Conservation (phyloP, 148 eudicot genomes). For the Bassia scoparia region DNA sequence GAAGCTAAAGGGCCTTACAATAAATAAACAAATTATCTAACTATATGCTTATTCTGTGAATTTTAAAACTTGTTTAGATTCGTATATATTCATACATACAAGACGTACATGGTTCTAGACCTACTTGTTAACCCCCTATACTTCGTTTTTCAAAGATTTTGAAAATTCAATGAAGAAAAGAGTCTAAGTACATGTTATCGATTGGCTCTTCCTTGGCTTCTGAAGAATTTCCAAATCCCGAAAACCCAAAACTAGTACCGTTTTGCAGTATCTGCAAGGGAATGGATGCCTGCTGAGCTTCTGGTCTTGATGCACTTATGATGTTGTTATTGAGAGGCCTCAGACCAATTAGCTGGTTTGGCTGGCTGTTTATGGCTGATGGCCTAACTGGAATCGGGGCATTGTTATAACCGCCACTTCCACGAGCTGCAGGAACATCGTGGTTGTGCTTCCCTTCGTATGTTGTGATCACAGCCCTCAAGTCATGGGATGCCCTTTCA, state of each 20-base stretch:
- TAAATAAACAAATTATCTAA: constrained; percentile 32
- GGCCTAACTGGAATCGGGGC: constrained; percentile 53
- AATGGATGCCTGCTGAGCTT: constrained; percentile 41
- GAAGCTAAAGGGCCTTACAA: constrained; percentile 19
- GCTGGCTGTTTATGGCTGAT: constrained; percentile 32
- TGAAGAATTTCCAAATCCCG: constrained; percentile 39
- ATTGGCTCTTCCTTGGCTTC: constrained; percentile 66
- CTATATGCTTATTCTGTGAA: constrained; percentile 25
- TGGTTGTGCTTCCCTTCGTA: constrained; percentile 81
- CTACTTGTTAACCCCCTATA: constrained; percentile 20
- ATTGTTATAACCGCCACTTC: constrained; percentile 49
- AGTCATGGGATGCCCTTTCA: constrained; percentile 69
- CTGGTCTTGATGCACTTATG: constrained; percentile 21
- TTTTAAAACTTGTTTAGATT: constrained; percentile 4
- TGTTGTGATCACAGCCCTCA: constrained; percentile 67
- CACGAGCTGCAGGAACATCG: constrained; percentile 75
- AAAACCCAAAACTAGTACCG: constrained; percentile 35
- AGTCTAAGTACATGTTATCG: constrained; percentile 49
- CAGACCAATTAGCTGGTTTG: constrained; percentile 25
- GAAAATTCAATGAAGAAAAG: constrained; percentile 36
- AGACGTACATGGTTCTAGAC: constrained; percentile 24
- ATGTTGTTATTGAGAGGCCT: constrained; percentile 22
- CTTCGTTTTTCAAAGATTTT: background rate
- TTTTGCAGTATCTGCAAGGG: constrained; percentile 52
- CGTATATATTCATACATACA: constrained; percentile 21